These are phyloP conservation scores for Periconia sp. DNA, from an alignment of 2,329 filamentous ascomycete species.

Conservation along the genomic window DNA sequence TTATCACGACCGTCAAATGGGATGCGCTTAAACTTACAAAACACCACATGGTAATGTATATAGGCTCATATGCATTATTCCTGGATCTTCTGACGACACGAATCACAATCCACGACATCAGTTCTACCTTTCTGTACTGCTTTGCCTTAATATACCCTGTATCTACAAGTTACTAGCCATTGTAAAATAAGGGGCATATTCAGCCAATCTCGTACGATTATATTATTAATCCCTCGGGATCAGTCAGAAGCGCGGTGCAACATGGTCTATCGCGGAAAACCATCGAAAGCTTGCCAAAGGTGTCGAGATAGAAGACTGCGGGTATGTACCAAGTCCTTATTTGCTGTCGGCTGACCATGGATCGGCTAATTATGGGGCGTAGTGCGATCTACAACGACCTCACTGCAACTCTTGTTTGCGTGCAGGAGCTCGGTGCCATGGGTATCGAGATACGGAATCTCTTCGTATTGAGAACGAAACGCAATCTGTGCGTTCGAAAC, in stretches of 20 bases:
- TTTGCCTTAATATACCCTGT: too few relatives aligned
- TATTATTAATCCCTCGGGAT: too few relatives aligned
- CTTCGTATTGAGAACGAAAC: constrained; percentile 29
- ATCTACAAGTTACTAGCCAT: too few relatives aligned
- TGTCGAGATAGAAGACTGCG: constrained; percentile 20
- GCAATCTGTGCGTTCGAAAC: constrained; percentile 19
- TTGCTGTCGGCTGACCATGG: not conserved
- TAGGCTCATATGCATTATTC: not conserved
- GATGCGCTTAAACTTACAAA: too few relatives aligned
- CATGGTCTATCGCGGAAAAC: constrained; percentile 19
- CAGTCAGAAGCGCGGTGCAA: too few relatives aligned
- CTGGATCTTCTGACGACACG: not conserved
- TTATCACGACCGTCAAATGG: too few relatives aligned
- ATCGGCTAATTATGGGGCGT: not conserved
- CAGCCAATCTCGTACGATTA: too few relatives aligned
- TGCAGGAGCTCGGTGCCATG: constrained; percentile 16
- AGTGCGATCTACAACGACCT: constrained; percentile 28
- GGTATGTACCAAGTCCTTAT: constrained; percentile 7
- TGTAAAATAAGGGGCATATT: too few relatives aligned
- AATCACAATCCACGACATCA: too few relatives aligned
- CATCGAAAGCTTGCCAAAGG: constrained; percentile 21
- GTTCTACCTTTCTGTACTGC: too few relatives aligned
- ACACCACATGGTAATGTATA: not conserved
- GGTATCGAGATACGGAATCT: constrained; percentile 25
- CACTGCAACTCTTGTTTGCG: constrained; percentile 26